Base-by-base conservation (phyloP, 352 stramenopile genomes). In the Globisporangium paddicum region DNA sequence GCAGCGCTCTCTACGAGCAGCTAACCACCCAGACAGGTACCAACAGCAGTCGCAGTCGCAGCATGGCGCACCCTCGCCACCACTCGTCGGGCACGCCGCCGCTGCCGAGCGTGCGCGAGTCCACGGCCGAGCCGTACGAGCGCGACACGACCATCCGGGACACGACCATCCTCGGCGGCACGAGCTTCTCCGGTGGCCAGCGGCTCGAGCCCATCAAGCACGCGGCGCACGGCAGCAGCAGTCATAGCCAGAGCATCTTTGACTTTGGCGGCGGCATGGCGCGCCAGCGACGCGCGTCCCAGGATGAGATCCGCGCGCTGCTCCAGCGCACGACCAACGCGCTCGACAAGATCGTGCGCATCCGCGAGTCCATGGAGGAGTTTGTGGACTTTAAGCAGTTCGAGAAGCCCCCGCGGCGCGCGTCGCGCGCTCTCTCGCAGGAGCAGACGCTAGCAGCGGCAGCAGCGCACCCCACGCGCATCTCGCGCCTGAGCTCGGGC, bases 351-450 rank as follows among this genome's bases (percentile, higher is more conserved):
- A 93, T 93, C 61, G 83, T 93, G 62, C 80, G 73, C 55, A 93
- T 93, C 55, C 80, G 83, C 49, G 79, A 93, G 66, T 90, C 80
- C 37, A 90, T 93, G 83, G 83, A 93, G 65, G 69, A 76, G 19
- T 64, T 89, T 18, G 81, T 93, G 30, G 83, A 93, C 62, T 93
- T 93, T 51, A 79, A 82, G 55, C 80, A 93, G 62, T 93, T 90
- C 58, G 73, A 86, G 50, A 86, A 76, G 58, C 68, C 71, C 26
- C 26, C 65, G 50, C 64, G 64, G 23, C 60, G 59, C 8, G 59
- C 63, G 3, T 59, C 71, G 19, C 74, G 71, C 18, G 49, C 51
- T 23, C 50, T 30, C 18, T 66, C 58, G n/a, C 25, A 38, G 11
- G 48, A 51, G n/a, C n/a, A n/a, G n/a, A n/a, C n/a, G n/a, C 11